Base-by-base conservation (phyloP, 1,284 basidiomycete species). In the Cutaneotrichosporon sp. region DNA sequence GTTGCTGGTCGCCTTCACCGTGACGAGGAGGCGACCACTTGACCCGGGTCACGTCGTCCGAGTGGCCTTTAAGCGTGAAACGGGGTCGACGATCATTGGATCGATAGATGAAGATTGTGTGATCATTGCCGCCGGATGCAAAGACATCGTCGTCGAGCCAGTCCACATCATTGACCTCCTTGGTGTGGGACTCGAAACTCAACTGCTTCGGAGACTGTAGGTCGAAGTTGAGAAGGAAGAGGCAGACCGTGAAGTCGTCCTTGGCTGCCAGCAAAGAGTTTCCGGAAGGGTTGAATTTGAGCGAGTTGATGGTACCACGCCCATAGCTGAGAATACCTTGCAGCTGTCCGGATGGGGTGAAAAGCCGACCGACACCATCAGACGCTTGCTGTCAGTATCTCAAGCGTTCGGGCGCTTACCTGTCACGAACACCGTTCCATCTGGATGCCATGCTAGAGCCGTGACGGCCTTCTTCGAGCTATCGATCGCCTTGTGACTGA, bases 121-220 rank as follows among this genome's bases (percentile, higher is more conserved):
- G 72, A 52, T 79, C 77, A 59, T 77, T 76, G 10, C 71, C 74
- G 4, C 70, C 72, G 1, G 72, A 73, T 1, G 75, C 75, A 46
- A 79, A 79, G 31, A 77, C 70, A 14, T 74, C 65, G 56, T 79
- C 74, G 56, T 79, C 77, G 2, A 76, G 67, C 77, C 77, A 79
- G 34, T 79, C 77, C 3, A 79, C 71, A 29, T 79, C 77, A 62
- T 77, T 77, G 8, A 79, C 77, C 51, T 76, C 74, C 54, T 76
- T 74, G 1, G 71, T 72, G 63, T 78, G 76, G 1, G 70, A 60
- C 20, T 74, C 69, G 56, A 72, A 77, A 18, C 60, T 62, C 14
- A 67, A 42, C 22, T 64, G 63, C 20, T 64, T 64, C 3, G 62
- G 66, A 4, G 63, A 64, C 50, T 67, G 62, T 7, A 67, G 38